Evolutionary conservation across 768 basidiomycete species (phyloP), one percentile per base, ranked within the genome.

Genomic region (Suillus bovinus): DNA sequence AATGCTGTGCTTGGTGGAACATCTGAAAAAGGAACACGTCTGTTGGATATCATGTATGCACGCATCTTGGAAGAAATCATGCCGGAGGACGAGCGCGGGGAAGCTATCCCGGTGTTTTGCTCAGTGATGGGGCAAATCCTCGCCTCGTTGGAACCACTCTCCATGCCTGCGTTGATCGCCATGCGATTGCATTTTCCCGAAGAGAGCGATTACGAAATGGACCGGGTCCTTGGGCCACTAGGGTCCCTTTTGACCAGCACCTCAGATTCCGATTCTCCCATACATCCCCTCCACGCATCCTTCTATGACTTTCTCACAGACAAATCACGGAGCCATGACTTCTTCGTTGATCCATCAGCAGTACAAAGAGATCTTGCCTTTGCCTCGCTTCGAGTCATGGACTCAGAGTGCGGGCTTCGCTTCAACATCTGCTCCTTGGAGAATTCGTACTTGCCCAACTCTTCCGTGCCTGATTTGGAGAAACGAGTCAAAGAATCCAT

Each of bases 221-320:
- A 2, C 1, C 1, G n/a, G 10, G 58, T 57, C 24, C 9, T 68
- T 13, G 2, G 20, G 14, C 22, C 34, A 13, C 7, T 63, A 36
- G 50, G 60, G 8, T 46, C 60, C 22, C 24, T 63, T 41, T 2
- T 69, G 33, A 50, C 52, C 34, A 54, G 64, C 9, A 56, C 13
- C 3, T 2, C 24, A 2, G 55, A 44, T 31, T 11, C 7, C 3
- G 27, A 34, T 5, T 36, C 16, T 4, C 54, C 65, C 5, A 61
- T 71, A 41, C 60, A 53, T 5, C 60, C 67, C 24, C 62, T 72
- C 8, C 73, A 74, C 46, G 49, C 69, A 4, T 74, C 73, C 0
- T 72, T 74, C 63, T 56, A 55, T 14, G 74, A 75, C 39, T 75
- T 69, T 54, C 65, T 73, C 16, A 59, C 41, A 5, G 59, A 68